Evolutionary conservation across 1,139 yeast genomes (phyloP).

Genomic region (Suhomyces coccinellae): DNA sequence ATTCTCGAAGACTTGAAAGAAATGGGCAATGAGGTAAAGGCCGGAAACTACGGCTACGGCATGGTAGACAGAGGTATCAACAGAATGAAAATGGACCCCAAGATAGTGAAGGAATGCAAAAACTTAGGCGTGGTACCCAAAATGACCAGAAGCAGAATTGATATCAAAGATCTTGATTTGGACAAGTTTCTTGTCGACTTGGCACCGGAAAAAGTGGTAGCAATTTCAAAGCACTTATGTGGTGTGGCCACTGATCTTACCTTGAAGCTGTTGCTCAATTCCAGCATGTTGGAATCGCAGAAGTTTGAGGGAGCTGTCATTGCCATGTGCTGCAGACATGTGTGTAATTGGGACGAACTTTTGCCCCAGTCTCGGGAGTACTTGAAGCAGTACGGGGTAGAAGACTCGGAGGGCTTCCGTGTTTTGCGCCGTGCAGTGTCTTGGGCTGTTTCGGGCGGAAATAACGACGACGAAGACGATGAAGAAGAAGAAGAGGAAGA

Average conservation of each 20-base stretch:
- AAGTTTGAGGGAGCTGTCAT: conserved; percentile 60
- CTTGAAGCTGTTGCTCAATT: conserved; percentile 60
- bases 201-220: conserved; percentile 40
- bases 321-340: conserved; percentile 95
- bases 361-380: conserved; percentile 50
- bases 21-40: not conserved
- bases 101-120: conserved; percentile 55
- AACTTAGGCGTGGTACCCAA: conserved; percentile 29
- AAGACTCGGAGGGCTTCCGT: conserved; percentile 44
- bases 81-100: conserved; percentile 75
- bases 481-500: conserved; percentile 19
- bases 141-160: conserved; percentile 62
- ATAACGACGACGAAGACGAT: conserved; percentile 37
- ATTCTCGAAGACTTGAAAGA: conserved; percentile 27
- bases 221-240: conserved; percentile 84
- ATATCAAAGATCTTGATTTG: conserved; percentile 72
- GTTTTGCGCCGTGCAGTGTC: conserved; percentile 67
- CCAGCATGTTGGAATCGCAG: conserved; percentile 22
- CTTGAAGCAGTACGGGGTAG: conserved; percentile 36
- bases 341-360: conserved; percentile 59
- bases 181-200: conserved; percentile 42
- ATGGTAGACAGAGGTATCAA: conserved; percentile 77
- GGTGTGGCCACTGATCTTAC: conserved; percentile 94
- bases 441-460: conserved; percentile 80
- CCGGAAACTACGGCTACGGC: conserved; percentile 46